Evolutionary conservation across 2,329 filamentous ascomycete genomes (phyloP).

Genomic region (Calonectria leucothoes): DNA sequence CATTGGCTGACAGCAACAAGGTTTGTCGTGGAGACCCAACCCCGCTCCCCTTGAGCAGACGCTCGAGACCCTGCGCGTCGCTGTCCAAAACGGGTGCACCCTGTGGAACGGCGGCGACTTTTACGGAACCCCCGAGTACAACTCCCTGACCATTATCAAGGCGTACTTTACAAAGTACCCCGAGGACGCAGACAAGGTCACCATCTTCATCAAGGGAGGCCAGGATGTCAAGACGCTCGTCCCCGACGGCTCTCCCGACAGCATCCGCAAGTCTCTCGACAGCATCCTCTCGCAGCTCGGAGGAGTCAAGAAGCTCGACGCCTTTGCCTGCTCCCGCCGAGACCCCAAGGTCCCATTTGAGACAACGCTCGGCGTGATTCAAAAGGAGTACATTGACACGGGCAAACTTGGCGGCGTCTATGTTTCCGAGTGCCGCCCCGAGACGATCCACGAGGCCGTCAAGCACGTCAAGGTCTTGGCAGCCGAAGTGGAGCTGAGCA

Average conservation of each 20-base stretch:
- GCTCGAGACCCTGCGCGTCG: slow-evolving; percentile 66
- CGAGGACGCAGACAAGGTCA: slow-evolving; percentile 70
- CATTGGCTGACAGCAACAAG: slow-evolving; percentile 34
- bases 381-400: slow-evolving; percentile 60
- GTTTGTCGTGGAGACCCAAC: slow-evolving; percentile 56
- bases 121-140: slow-evolving; percentile 70
- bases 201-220: slow-evolving; percentile 73
- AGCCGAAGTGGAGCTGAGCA: slow-evolving; percentile 67
- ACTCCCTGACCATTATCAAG: slow-evolving; percentile 69
- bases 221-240: slow-evolving; percentile 47
- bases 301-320: slow-evolving; percentile 69
- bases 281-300: slow-evolving; percentile 51
- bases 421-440: slow-evolving; percentile 62
- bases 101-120: slow-evolving; percentile 75
- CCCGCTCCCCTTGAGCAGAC: slow-evolving; percentile 58
- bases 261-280: slow-evolving; percentile 68
- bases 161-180: slow-evolving; percentile 74
- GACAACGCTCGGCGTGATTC: slow-evolving; percentile 55
- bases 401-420: slow-evolving; percentile 64
- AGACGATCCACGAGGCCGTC: slow-evolving; percentile 61
- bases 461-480: slow-evolving; percentile 56
- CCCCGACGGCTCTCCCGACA: slow-evolving; percentile 64
- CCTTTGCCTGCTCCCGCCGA: slow-evolving; percentile 69
- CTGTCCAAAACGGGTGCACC: slow-evolving; percentile 57
- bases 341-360: slow-evolving; percentile 62